A percentile compares a stretch with the other conserved stretches of the same genome.
Conservation (phyloP, 2,329 filamentous ascomycete genomes). For the Penicillium sp. region DNA sequence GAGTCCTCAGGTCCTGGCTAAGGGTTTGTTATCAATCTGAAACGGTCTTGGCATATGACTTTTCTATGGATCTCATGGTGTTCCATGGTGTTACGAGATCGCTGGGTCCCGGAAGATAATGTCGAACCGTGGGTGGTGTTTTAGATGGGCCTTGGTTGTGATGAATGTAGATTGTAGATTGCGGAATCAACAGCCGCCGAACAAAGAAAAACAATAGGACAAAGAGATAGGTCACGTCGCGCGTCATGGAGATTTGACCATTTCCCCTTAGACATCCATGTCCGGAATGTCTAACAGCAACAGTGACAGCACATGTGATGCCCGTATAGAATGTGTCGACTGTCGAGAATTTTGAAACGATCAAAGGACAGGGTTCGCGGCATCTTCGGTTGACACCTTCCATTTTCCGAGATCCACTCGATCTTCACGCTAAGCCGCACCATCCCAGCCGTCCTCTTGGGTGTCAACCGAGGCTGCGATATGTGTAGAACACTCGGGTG, state of each 20-base stretch:
- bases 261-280: neutral
- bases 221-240: neutral
- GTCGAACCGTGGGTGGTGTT: neutral
- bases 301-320: neutral
- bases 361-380: neutral
- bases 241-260: neutral
- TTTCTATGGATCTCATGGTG: neutral
- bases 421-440: conserved; percentile 25
- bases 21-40: conserved; percentile 21
- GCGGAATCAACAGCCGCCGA: conserved; percentile 1
- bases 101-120: conserved; percentile 15
- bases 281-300: neutral
- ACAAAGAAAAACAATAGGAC: conserved; percentile 4
- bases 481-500: neutral
- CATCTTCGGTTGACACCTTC: conserved; percentile 12
- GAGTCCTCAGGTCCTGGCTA: neutral
- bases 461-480: neutral
- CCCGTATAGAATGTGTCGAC: neutral
- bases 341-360: neutral
- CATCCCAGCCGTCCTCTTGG: conserved; percentile 11
- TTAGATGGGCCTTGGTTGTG: neutral
- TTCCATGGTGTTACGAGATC: conserved; percentile 8
- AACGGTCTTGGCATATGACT: conserved; percentile 10
- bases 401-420: conserved; percentile 11
- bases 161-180: neutral